These are phyloP conservation scores for Botrytis porri DNA, from an alignment of 2,329 filamentous ascomycete species.

Conservation along the genomic window DNA sequence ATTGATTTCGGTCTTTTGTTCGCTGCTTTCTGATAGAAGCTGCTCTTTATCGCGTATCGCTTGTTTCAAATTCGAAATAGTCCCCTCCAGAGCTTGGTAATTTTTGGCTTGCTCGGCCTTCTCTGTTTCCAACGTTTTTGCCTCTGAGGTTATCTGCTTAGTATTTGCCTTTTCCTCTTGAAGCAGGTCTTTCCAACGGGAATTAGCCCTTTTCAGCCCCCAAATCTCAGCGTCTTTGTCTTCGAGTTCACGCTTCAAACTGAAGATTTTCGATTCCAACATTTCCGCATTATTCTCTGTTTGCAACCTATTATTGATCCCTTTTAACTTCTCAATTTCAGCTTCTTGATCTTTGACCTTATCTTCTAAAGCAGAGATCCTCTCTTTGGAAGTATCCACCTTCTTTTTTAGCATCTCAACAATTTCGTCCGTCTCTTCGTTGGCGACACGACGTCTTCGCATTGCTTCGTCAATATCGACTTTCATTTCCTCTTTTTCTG, in stretches of 20 bases:
- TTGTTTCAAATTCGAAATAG: not conserved
- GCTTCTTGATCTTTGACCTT: not conserved
- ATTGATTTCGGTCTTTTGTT: fast-evolving
- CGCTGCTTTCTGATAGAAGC: not conserved
- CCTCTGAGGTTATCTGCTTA: not conserved
- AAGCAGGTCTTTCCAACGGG: not conserved
- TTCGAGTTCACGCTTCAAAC: not conserved
- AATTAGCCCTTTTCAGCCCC: not conserved
- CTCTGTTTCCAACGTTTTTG: not conserved
- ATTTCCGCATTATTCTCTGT: not conserved
- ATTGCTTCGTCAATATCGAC: not conserved
- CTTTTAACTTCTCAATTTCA: not conserved
- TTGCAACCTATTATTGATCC: not conserved
- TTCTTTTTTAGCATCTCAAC: not conserved
- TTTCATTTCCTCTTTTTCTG: not conserved
- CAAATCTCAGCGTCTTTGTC: not conserved
- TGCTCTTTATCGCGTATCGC: not conserved
- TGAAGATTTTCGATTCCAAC: not conserved
- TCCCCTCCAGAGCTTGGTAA: not conserved
- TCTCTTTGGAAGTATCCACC: not conserved
- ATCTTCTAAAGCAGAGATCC: not conserved
- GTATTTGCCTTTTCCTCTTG: not conserved
- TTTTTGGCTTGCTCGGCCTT: not conserved
- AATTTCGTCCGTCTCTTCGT: not conserved
- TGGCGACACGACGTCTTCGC: not conserved